Base-by-base conservation (phyloP, 768 basidiomycete species). In the Boletus pseudo-olivaceus region DNA sequence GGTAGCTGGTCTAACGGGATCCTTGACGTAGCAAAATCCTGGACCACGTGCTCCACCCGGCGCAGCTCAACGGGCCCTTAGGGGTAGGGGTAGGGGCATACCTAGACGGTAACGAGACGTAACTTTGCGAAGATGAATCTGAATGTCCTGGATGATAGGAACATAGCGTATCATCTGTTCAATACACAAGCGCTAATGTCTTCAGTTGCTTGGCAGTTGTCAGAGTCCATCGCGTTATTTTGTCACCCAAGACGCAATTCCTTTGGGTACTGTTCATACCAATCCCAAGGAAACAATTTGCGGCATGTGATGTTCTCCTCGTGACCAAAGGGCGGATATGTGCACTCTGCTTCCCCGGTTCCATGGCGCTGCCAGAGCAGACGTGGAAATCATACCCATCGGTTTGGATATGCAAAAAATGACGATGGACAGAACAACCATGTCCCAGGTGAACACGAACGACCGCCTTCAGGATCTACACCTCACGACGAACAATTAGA, bases 11-110 rank as follows among this genome's bases (percentile, higher is more conserved):
- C 53, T 66, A 44, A 76, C 58, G 14, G 41, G 52, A 46, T 49
- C 49, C 32, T 33, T 32, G 38, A 49, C 41, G 12, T 59, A 93
- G 91, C 80, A 78, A 73, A 84, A 85, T 62, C 67, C 91, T 26
- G 94, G 94, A n/a, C 94, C 94, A 19, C 84, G 78, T 62, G 90
- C 90, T 40, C 93, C 94, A 14, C 87, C 92, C n/a, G 94, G 93
- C n/a, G 76, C 91, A 9, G 91, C 92, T 12, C 87, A 90, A 66
- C 79, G 90, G 41, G 93, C 90, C 14, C 69, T 96, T 58, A 81
- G 93, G 66, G 93, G 93, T 41, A 79, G 94, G 59, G 94, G 94
- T 27, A 81, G 93, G 55, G 93, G 94, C 51, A 81, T 84, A 75
- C 85, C 82, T 45, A 76, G 88, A 61, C 84, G 90, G 75, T 90